phyloP scores from a whole-genome alignment of 2,329 filamentous ascomycete species.

The Paramyrothecium roridum region DNA sequence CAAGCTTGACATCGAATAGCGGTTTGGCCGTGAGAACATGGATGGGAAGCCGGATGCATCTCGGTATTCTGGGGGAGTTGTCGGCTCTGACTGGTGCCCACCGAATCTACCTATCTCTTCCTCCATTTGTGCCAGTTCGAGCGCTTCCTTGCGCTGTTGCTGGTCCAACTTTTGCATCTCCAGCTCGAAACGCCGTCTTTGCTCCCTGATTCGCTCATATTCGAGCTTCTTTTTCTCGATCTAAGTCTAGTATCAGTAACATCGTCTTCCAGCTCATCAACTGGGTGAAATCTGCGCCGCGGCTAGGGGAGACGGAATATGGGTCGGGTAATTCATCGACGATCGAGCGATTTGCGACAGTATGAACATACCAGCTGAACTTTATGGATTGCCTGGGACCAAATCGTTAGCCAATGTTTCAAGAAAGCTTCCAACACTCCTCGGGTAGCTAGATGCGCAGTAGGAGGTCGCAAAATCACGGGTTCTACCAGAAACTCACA shows the following conservation, averaged over 20 bases:
- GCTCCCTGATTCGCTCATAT: slow-evolving; percentile 86
- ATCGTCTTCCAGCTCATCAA: slow-evolving; percentile 5
- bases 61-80: slow-evolving; percentile 90
- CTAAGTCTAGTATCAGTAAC: slow-evolving; percentile 48
- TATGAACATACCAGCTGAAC: slow-evolving; percentile 68
- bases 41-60: slow-evolving; percentile 74
- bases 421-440: too few relatives aligned
- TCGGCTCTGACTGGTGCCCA: slow-evolving; percentile 88
- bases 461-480: not conserved
- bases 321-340: not conserved
- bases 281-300: not conserved
- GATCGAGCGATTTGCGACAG: not conserved
- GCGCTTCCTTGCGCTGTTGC: slow-evolving; percentile 77
- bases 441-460: too few relatives aligned
- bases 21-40: slow-evolving; percentile 78
- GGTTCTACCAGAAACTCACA: slow-evolving; percentile 22
- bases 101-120: slow-evolving; percentile 66
- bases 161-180: slow-evolving; percentile 89
- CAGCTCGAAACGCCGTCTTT: slow-evolving; percentile 84
- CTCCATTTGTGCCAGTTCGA: slow-evolving; percentile 81
- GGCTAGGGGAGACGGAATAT: slow-evolving; percentile 3
- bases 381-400: slow-evolving; percentile 60
- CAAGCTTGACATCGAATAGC: slow-evolving; percentile 86
- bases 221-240: slow-evolving; percentile 92
- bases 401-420: slow-evolving; percentile 18